Conservation (phyloP, 176 grass and related monocot genomes). For the Ensete glaucum region DNA sequence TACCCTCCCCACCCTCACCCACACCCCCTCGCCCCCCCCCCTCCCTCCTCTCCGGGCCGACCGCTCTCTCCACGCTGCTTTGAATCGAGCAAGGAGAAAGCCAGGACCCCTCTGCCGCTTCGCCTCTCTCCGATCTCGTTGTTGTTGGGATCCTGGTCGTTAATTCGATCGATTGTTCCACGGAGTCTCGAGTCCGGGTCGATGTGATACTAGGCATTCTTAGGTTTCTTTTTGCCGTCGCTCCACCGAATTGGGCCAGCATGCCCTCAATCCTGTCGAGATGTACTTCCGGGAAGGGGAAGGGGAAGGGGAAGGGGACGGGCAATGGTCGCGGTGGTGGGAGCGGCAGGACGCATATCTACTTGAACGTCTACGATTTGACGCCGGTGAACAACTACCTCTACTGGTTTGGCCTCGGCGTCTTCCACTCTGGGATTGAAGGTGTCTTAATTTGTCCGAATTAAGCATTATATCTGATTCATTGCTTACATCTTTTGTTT, state of each 20-base stretch:
- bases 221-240: neutral
- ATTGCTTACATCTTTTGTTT: neutral
- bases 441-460: slow-evolving; percentile 31
- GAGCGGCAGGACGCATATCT: slow-evolving; percentile 18
- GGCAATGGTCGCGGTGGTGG: neutral
- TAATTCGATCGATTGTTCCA: neutral
- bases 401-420: slow-evolving; percentile 90
- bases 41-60: neutral
- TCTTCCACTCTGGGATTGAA: slow-evolving; percentile 94
- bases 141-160: neutral
- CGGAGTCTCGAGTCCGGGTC: neutral
- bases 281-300: neutral
- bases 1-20: no score
- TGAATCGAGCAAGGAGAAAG: neutral
- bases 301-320: neutral
- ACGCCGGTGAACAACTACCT: slow-evolving; percentile 80
- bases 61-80: neutral
- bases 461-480: neutral
- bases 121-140: no score
- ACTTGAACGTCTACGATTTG: slow-evolving; percentile 94
- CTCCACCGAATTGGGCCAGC: neutral
- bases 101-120: no score
- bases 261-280: neutral
- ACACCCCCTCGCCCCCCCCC: no score
- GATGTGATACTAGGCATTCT: slow-evolving; percentile 11